Conservation (phyloP, 345 rosid species). For the Eucalyptus pauciflora region DNA sequence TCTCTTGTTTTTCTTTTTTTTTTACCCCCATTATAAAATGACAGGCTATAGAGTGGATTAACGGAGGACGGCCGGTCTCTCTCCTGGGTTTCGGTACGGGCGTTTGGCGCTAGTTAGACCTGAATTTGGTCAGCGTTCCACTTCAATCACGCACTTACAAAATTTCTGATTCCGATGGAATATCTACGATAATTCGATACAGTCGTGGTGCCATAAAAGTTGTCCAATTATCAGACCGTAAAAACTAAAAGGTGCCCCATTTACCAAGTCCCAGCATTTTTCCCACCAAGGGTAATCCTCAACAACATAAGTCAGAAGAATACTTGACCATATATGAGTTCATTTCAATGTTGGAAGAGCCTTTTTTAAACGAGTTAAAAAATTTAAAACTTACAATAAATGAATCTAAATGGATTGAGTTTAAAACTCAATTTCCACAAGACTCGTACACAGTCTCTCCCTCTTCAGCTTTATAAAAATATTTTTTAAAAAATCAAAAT, state of each 20-base stretch:
- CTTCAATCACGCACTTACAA: not conserved
- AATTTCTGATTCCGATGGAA: not conserved
- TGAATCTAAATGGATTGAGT: too few relatives aligned
- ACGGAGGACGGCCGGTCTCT: not conserved
- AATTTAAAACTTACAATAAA: too few relatives aligned
- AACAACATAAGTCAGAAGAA: not conserved
- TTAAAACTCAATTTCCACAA: too few relatives aligned
- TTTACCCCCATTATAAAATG: not conserved
- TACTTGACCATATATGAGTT: too few relatives aligned
- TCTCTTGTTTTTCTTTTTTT: not conserved
- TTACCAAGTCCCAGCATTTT: not conserved
- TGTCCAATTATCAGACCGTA: not conserved
- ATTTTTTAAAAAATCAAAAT: too few relatives aligned
- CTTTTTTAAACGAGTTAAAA: too few relatives aligned
- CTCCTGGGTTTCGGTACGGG: not conserved
- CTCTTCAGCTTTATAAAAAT: too few relatives aligned
- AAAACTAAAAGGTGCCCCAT: not conserved
- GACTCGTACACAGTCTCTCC: too few relatives aligned
- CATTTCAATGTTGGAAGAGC: too few relatives aligned
- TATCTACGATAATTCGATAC: not conserved
- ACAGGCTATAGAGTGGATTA: not conserved
- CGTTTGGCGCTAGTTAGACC: not conserved
- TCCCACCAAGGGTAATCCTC: not conserved
- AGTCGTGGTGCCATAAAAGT: not conserved
- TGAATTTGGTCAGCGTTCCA: not conserved